A percentile compares a stretch with the other conserved stretches of the same genome.
Evolutionary conservation across 2,329 filamentous ascomycete species (phyloP).

Genomic region (Lomentospora prolificans): DNA sequence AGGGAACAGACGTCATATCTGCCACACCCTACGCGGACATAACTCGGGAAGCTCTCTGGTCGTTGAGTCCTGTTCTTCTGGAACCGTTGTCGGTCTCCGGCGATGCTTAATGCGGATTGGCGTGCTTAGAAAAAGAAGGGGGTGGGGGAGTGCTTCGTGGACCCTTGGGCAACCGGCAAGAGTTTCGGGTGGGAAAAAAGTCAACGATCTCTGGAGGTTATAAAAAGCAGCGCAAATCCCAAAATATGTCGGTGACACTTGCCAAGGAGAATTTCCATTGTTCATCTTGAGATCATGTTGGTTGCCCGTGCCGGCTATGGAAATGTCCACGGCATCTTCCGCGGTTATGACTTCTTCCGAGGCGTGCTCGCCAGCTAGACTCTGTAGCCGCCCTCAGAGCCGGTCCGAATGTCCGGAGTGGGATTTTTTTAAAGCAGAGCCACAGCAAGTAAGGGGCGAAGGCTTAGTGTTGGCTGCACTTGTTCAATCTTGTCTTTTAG

Average conservation of each 20-base stretch:
- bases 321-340: not conserved
- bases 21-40: no score
- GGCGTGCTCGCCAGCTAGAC: not conserved
- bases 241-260: no score
- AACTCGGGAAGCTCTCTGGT: not conserved
- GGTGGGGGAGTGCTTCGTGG: not conserved
- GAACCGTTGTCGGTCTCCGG: not conserved
- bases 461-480: no score
- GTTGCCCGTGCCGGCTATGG: not conserved
- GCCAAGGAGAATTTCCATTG: no score
- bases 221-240: no score
- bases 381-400: not conserved
- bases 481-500: no score
- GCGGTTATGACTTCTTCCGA: not conserved
- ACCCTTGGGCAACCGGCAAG: not conserved
- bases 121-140: not conserved
- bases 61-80: not conserved
- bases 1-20: no score
- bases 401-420: not conserved
- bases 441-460: no score
- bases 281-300: no score
- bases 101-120: not conserved
- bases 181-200: no score
- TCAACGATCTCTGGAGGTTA: no score
- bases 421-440: no score